These are phyloP conservation scores for Eucalyptus paniculata DNA, from an alignment of 345 rosid species.

Conservation along the genomic window DNA sequence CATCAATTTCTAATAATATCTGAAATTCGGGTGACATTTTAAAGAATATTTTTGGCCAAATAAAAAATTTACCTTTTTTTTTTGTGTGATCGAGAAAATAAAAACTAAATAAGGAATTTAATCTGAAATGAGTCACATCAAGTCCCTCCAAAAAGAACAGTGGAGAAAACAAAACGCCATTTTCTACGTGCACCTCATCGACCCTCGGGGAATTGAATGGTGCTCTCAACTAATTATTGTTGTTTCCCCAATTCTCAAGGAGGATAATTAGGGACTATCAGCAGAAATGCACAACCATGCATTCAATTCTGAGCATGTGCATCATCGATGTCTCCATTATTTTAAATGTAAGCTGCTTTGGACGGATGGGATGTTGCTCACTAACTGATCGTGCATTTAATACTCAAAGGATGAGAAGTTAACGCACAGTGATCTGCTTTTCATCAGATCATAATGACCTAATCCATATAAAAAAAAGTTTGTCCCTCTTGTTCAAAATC, in stretches of 20 bases:
- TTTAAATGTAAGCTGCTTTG: background rate
- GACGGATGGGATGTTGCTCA: background rate
- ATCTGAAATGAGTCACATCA: background rate
- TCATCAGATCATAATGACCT: background rate
- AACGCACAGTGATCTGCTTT: background rate
- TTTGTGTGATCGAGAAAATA: background rate
- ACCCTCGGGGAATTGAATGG: background rate
- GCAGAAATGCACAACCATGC: background rate
- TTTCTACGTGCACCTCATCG: background rate
- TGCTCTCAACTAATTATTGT: background rate
- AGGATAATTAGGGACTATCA: background rate
- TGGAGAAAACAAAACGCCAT: background rate
- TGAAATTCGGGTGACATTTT: background rate
- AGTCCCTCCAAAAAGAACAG: background rate
- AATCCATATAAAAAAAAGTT: background rate
- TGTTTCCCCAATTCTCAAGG: background rate
- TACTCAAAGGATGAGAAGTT: background rate
- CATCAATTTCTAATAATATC: background rate
- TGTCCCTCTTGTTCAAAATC: background rate
- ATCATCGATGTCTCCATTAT: background rate
- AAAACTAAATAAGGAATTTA: background rate
- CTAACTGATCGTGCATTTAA: background rate
- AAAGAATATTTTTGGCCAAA: background rate
- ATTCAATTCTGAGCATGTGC: background rate
- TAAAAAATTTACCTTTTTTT: background rate